Conservation (phyloP, 169 alveolate species). For the Toxoplasma gondii region DNA sequence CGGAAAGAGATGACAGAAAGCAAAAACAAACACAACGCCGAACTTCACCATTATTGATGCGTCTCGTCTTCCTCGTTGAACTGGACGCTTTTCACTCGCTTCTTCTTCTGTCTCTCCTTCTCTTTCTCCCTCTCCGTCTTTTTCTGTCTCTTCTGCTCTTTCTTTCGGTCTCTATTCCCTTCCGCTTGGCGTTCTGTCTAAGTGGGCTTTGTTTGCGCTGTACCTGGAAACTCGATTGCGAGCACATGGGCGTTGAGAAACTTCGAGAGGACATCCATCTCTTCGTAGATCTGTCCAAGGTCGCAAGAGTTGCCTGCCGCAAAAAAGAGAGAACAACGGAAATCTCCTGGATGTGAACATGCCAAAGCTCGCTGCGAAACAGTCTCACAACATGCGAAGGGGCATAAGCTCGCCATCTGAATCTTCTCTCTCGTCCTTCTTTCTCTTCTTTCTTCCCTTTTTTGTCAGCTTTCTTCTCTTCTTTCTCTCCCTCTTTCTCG, state of each 20-base stretch:
- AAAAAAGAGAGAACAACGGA: background rate
- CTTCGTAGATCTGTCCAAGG: conserved; percentile 84
- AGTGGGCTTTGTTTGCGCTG: no score
- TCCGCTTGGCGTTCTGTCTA: no score
- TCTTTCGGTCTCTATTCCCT: background rate
- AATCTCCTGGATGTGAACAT: background rate
- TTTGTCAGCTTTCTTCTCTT: background rate
- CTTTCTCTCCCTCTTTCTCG: background rate
- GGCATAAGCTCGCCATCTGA: no score
- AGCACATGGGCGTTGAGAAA: conserved; percentile 76
- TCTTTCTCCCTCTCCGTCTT: background rate
- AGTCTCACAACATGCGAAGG: no score
- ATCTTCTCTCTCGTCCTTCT: background rate
- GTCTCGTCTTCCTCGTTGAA: no score
- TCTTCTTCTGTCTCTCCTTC: background rate
- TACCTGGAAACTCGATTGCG: conserved; percentile 87
- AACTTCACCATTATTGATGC: no score
- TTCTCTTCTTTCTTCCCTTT: background rate
- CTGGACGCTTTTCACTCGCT: no score
- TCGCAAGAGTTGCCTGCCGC: conserved; percentile 83
- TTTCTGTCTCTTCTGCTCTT: background rate
- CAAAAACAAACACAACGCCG: no score
- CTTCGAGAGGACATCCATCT: conserved; percentile 74
- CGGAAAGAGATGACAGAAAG: background rate
- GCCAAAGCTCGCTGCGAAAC: background rate